These are phyloP conservation scores for Populus deltoides DNA, from an alignment of 345 rosid species.

Conservation along the genomic window DNA sequence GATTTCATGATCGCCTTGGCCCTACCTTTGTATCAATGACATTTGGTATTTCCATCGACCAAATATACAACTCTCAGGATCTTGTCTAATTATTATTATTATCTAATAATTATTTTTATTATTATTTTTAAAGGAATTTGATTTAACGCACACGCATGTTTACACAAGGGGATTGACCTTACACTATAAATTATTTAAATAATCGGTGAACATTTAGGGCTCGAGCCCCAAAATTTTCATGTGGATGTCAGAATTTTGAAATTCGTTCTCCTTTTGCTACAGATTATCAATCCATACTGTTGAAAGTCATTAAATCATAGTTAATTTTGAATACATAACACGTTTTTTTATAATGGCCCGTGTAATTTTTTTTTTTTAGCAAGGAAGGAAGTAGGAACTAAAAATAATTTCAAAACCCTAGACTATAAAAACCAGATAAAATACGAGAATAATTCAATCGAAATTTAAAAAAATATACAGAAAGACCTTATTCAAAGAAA, in stretches of 20 bases:
- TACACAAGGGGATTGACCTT: neutral
- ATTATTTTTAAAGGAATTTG: neutral
- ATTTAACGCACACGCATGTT: neutral
- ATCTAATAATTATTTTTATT: neutral
- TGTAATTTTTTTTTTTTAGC: no score
- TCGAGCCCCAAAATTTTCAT: neutral
- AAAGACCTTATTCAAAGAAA: no score
- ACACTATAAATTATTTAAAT: neutral
- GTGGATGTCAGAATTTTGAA: neutral
- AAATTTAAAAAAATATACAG: no score
- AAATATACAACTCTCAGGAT: neutral
- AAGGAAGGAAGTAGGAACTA: no score
- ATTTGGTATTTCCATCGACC: neutral
- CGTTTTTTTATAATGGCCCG: no score
- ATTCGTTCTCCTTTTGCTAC: neutral
- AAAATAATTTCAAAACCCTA: no score
- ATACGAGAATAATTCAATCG: no score
- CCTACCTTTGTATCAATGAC: neutral
- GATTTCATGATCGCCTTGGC: conserved; percentile 5
- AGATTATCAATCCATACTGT: neutral
- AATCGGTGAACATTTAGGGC: neutral
- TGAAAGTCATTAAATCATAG: neutral
- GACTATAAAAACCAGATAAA: no score
- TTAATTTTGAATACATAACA: no score
- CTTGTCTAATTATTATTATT: conserved; percentile 2